Conservation (phyloP, 2,329 filamentous ascomycete genomes). For the Magnaporthiopsis poae region DNA sequence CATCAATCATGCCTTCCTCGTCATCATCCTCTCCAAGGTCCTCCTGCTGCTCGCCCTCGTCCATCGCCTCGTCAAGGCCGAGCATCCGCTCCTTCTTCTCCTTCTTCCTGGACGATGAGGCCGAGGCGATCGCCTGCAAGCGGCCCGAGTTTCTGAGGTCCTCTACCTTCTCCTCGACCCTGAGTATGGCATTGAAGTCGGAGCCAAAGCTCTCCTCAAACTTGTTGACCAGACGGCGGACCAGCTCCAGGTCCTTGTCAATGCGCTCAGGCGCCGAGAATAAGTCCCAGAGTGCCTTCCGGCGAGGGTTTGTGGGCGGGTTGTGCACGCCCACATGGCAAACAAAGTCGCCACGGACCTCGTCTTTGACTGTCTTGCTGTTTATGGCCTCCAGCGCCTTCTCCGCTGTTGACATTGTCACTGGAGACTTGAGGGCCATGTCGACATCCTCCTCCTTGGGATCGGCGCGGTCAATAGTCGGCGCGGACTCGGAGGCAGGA, state of each 20-base stretch:
- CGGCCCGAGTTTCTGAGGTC: conserved; percentile 66
- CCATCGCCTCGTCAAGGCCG: conserved; percentile 51
- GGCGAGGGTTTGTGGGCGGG: conserved; percentile 72
- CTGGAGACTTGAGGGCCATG: conserved; percentile 44
- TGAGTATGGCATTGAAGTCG: conserved; percentile 64
- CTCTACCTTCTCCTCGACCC: conserved; percentile 80
- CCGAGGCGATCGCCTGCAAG: conserved; percentile 53
- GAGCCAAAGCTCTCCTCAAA: conserved; percentile 76
- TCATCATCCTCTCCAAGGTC: conserved; percentile 72
- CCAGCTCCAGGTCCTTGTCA: conserved; percentile 77
- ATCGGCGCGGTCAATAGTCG: conserved; percentile 58
- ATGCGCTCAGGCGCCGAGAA: conserved; percentile 92
- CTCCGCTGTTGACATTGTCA: conserved; percentile 56
- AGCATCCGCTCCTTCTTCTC: conserved; percentile 51
- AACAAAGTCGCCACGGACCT: conserved; percentile 87
- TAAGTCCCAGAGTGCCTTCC: conserved; percentile 93
- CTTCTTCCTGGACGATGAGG: conserved; percentile 44
- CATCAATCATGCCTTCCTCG: conserved; percentile 67
- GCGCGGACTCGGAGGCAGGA: conserved; percentile 54
- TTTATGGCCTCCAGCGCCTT: conserved; percentile 91
- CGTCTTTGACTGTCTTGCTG: conserved; percentile 92
- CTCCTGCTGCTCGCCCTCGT: conserved; percentile 55
- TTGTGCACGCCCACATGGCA: conserved; percentile 95
- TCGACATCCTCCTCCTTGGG: conserved; percentile 55
- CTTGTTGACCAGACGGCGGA: conserved; percentile 70